Base-by-base conservation (phyloP, 345 rosid species). In the Stellera chamaejasme region DNA sequence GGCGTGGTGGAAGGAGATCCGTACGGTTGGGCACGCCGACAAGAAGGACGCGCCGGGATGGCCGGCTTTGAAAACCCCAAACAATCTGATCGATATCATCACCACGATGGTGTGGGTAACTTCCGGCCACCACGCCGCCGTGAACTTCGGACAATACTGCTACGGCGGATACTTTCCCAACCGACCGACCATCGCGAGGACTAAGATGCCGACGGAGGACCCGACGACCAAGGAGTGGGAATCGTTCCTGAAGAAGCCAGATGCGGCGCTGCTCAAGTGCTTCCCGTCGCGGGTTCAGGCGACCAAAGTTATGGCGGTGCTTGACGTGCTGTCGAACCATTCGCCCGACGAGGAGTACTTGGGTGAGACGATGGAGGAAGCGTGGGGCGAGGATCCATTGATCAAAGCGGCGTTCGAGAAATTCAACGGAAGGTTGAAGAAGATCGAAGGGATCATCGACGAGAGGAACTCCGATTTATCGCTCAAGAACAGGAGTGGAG, bases 231-330 rank as follows among this genome's bases (percentile, higher is more conserved):
- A 77, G 39, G 77, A 67, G 0, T 71, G 69, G 67, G 61, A 75
- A 16, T n/a, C 42, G 39, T 77, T 79, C 62, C 0, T 57, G 50
- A 53, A 62, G 10, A 72, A 75, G 10, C 82, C 84, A 0, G 77
- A 77, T 23, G 54, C 11, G 3, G 12, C 19, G 10, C 75, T 82
- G 1, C 43, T 79, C 13, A 19, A 27, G 5, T 59, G 72, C 32
- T 78, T 76, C 56, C 83, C 82, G 16, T 68, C 86, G 0, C 69
- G 73, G 60, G 27, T 73, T 13, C 85, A 83, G 48, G 85, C 89
- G 8, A 61, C 78, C 0, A 68, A 46, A 50, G 74, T 72, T 27
- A 74, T 74, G 79, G 74, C 75, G 9, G 25, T 80, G 27, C 45
- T 74, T 19, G 75, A 72, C 48, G 69, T 74, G 50, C 43, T 74